Conservation (phyloP, 331 rosid genomes). For the Quercus phellos region DNA sequence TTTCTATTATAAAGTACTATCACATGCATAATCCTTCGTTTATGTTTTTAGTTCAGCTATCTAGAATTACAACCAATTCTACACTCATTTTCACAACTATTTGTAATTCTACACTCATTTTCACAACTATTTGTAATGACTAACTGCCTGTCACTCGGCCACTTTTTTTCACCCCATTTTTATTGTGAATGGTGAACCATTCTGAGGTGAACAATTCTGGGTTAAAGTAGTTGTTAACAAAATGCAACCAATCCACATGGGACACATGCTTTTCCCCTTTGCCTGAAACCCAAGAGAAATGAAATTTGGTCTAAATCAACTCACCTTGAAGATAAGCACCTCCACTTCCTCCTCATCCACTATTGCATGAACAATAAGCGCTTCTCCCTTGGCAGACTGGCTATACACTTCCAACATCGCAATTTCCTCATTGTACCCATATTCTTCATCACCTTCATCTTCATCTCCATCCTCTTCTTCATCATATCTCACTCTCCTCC, state of each 20-base stretch:
- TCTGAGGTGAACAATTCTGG: no score
- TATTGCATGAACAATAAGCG: conserved; percentile 59
- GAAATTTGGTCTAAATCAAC: background rate
- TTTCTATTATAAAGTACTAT: no score
- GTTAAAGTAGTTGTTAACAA: background rate
- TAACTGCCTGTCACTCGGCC: no score
- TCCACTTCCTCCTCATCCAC: conserved; percentile 59
- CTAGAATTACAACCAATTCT: no score
- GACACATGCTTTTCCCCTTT: no score
- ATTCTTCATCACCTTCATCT: conserved; percentile 35
- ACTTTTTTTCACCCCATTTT: no score
- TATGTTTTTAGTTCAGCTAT: no score
- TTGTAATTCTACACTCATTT: no score
- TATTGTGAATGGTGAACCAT: no score
- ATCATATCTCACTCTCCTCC: conserved; percentile 54
- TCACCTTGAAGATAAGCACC: conserved; percentile 82
- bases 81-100: no score
- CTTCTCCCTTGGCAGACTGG: conserved; percentile 62
- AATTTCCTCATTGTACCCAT: conserved; percentile 61
- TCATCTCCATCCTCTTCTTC: conserved; percentile 36
- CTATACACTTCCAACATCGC: conserved; percentile 60
- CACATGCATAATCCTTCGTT: no score
- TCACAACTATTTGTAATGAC: no score
- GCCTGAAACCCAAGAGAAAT: background rate
- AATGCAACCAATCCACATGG: background rate